phyloP scores from a whole-genome alignment of 1,284 basidiomycete species.

The Ganoderma meredithae region DNA sequence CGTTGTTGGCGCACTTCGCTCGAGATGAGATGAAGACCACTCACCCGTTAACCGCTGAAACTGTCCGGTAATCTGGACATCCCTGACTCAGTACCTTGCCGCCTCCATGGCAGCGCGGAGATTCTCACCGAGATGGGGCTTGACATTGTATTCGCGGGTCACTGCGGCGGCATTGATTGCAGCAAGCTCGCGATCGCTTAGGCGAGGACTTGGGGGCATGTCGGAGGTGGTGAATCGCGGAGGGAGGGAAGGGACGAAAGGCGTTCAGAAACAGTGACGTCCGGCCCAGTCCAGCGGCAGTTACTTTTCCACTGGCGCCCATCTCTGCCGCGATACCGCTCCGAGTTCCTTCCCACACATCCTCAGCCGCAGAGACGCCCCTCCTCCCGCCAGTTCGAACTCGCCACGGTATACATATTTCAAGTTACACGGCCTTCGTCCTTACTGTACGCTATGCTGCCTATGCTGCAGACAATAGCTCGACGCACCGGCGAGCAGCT shows the following conservation, averaged over 20 bases:
- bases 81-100: slow-evolving; percentile 25
- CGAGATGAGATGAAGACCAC: slow-evolving; percentile 36
- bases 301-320: slow-evolving; percentile 22
- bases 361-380: not conserved
- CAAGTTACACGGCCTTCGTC: not conserved
- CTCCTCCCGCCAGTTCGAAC: not conserved
- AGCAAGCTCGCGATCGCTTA: slow-evolving; percentile 80
- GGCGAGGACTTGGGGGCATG: slow-evolving; percentile 60
- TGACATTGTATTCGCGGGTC: slow-evolving; percentile 82
- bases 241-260: slow-evolving; percentile 7
- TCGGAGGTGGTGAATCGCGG: slow-evolving; percentile 25
- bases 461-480: slow-evolving; percentile 22
- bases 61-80: slow-evolving; percentile 88
- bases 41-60: slow-evolving; percentile 96
- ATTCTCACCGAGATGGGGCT: slow-evolving; percentile 87
- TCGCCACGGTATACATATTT: not conserved
- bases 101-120: not conserved
- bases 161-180: slow-evolving; percentile 89
- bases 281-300: slow-evolving; percentile 30
- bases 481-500: slow-evolving; percentile 35
- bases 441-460: not conserved
- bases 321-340: slow-evolving; percentile 14
- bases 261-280: slow-evolving; percentile 29
- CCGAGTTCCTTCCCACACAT: slow-evolving; percentile 33
- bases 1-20: slow-evolving; percentile 9